These are phyloP conservation scores for Avena eriantha DNA, from an alignment of 176 grass and related monocot species.

Conservation along the genomic window DNA sequence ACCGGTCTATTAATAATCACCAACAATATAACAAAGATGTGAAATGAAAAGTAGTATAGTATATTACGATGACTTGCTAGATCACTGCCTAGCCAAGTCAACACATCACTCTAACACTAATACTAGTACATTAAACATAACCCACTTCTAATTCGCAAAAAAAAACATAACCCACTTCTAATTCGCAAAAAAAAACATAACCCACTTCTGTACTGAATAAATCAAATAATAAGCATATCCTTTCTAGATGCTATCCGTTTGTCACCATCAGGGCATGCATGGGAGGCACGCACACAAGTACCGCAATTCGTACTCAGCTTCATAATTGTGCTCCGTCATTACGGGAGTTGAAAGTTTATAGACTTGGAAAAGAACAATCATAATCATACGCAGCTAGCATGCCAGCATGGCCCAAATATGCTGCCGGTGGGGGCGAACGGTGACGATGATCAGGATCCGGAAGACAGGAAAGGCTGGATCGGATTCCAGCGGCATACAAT, in stretches of 20 bases:
- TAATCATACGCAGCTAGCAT: background rate
- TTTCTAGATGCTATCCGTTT: background rate
- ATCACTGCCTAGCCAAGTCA: background rate
- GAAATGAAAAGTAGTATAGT: too few species aligned
- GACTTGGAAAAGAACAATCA: background rate
- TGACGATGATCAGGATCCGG: background rate
- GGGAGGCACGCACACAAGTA: background rate
- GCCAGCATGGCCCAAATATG: background rate
- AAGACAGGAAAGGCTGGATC: conserved; percentile 26
- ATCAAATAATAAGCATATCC: conserved; percentile 17
- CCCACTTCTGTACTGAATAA: background rate
- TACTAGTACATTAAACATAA: background rate
- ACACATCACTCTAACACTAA: background rate
- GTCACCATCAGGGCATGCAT: conserved; percentile 27
- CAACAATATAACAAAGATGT: too few species aligned
- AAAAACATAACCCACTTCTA: background rate
- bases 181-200: background rate
- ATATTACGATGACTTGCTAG: background rate
- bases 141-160: too few species aligned
- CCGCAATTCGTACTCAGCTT: background rate
- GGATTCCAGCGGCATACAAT: conserved; percentile 28
- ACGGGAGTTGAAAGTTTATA: background rate
- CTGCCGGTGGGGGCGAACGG: background rate
- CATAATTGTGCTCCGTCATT: background rate
- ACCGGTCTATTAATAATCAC: too few species aligned